Conservation (phyloP, 371 early-diverging fungal species). For the Vavraia culicis region DNA sequence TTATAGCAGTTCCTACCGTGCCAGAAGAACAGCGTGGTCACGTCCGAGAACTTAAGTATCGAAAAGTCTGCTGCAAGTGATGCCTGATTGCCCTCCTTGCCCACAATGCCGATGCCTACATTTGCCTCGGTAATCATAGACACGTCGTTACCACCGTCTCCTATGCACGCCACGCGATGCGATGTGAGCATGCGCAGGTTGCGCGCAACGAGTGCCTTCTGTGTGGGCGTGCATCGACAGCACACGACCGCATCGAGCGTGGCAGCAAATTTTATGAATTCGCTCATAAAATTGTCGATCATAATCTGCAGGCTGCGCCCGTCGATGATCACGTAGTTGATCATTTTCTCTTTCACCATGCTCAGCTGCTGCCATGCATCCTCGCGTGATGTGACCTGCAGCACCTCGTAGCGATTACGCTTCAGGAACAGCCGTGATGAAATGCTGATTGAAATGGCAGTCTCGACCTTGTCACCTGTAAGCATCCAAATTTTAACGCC, state of each 20-base stretch:
- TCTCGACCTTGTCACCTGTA: slow-evolving; percentile 97
- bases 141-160: slow-evolving; percentile 68
- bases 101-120: slow-evolving; percentile 75
- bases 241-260: slow-evolving; percentile 69
- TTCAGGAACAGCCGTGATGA: slow-evolving; percentile 68
- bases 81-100: slow-evolving; percentile 82
- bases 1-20: slow-evolving; percentile 66
- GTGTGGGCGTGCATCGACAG: slow-evolving; percentile 85
- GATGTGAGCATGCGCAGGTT: slow-evolving; percentile 55
- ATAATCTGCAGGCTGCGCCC: slow-evolving; percentile 65
- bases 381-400: slow-evolving; percentile 23
- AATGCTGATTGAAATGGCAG: slow-evolving; percentile 84
- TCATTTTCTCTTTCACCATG: slow-evolving; percentile 17
- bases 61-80: slow-evolving; percentile 79
- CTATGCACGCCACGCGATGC: slow-evolving; percentile 63
- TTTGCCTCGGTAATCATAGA: slow-evolving; percentile 85
- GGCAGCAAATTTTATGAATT: slow-evolving; percentile 60
- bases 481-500: slow-evolving; percentile 95
- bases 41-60: slow-evolving; percentile 65
- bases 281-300: slow-evolving; percentile 52
- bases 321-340: slow-evolving; percentile 68
- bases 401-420: slow-evolving; percentile 22
- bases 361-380: slow-evolving; percentile 21
- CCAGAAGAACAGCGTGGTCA: slow-evolving; percentile 42
- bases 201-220: slow-evolving; percentile 82